Evolutionary conservation across 495 filamentous ascomycete species (phyloP), one percentile per base, ranked within the genome.

Genomic region (Penicillium dipodomyicola): DNA sequence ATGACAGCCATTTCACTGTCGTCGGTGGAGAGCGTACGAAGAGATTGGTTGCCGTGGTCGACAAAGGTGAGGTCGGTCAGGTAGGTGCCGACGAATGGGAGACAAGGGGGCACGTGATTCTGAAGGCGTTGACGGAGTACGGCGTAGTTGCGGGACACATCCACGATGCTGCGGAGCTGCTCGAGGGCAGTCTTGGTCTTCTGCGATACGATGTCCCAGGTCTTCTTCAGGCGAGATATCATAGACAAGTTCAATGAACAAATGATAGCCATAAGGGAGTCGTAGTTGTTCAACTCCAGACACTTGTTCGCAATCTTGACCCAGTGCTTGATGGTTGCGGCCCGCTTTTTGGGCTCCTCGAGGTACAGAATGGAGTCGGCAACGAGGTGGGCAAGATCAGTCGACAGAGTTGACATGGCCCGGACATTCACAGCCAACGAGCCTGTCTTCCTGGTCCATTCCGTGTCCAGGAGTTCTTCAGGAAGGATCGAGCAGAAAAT

Each of bases 41-140:
- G 62, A 7, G 89, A 84, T 46, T 89, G 88, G 72, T 99, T 99
- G 56, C 95, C 95, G 57, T 90, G 89, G 67, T 99, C 92, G 20
- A 96, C 87, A 47, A 81, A 81, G 25, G 80, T 82, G 46, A 85
- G 73, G 66, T 91, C 95, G 6, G 95, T 97, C 39, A 97, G 81
- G 67, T 96, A 97, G 61, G 92, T 96, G 48, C 95, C 95, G n/a
- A 99, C 80, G 63, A 97, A 99, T 1, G 95, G 95, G 22, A 99
- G 78, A 65, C 94, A 97, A 5, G 95, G 95, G 1, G 94, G 90
- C 4, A 95, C 87, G 44, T 93, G 89, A 62, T 87, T 86, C 61
- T 96, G 88, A 14, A 99, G 83, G 46, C 89, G 87, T 61, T 87
- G 84, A 44, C 95, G 90, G 29, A 99, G 86, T n/a, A 88, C 85